Conservation (phyloP, 495 filamentous ascomycete species). For the Amphirosellinia nigrospora region DNA sequence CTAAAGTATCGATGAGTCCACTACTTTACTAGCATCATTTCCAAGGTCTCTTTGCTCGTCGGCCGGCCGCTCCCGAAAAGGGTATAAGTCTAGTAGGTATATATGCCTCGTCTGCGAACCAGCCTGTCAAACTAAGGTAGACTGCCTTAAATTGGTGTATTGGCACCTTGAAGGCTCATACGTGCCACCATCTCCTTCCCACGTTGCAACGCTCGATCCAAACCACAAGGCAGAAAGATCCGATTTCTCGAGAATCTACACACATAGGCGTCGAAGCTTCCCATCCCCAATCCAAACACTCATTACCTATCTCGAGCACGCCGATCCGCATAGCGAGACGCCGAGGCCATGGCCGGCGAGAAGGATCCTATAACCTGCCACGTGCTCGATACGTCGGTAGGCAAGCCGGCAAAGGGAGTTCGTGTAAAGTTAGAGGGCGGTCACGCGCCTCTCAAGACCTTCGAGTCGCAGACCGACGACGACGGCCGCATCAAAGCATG, state of each 20-base stretch:
- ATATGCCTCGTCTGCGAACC: constrained; percentile 25
- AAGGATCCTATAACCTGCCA: constrained; percentile 66
- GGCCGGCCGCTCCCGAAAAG: constrained; percentile 13
- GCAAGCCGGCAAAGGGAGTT: constrained; percentile 75
- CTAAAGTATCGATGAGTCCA: not conserved
- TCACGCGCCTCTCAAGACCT: constrained; percentile 65
- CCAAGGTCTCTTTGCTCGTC: not conserved
- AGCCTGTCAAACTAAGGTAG: not conserved
- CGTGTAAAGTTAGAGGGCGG: constrained; percentile 76
- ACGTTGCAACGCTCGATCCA: not conserved
- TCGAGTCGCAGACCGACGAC: constrained; percentile 72
- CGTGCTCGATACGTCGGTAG: constrained; percentile 64
- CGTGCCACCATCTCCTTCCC: not conserved
- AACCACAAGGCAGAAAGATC: not conserved
- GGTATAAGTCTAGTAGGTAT: not conserved
- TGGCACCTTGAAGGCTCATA: not conserved
- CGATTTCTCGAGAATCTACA: not conserved
- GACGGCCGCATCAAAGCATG: constrained; percentile 88
- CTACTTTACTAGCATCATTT: not conserved
- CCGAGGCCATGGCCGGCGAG: constrained; percentile 37
- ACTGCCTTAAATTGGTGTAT: not conserved
- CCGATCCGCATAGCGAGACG: not conserved
- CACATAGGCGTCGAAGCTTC: not conserved
- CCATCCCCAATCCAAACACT: not conserved
- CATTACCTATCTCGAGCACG: not conserved